Evolutionary conservation across 164 flowering plant species (phyloP), one percentile per base, ranked within the genome.

Genomic region (Tetrastigma voinierianum): DNA sequence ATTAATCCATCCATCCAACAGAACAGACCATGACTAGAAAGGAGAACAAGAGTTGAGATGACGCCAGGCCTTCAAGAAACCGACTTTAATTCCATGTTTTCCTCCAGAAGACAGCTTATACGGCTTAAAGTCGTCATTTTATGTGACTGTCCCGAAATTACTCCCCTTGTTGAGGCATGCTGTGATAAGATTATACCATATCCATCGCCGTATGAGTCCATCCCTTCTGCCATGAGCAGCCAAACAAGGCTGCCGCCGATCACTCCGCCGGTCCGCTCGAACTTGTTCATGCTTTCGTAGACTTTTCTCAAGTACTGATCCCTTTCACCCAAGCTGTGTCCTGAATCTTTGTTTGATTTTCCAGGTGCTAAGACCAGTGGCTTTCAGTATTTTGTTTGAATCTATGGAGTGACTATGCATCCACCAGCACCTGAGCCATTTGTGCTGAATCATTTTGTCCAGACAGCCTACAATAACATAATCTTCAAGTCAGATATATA

Each of bases 171-270:
- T 20, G 75, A 72, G n/a, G 10, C n/a, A 49, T 66, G 67, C 24
- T 48, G 20, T 13, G 70, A 62, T 52, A 72, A 44, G 14, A 72
- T 67, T 43, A 72, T 72, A 59, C 56, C 67, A 16, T 72, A 72
- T 2, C 75, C 75, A 62, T 72, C 75, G n/a, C 67, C 13, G 51
- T 66, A 66, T 10, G 70, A 47, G 51, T 72, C 75, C 75, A 72
- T 72, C 45, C 75, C 75, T 72, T 72, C 67, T 0, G 67, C 75
- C 66, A 72, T 9, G 12, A 72, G 5, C 25, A 67, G 75, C 75
- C 75, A 72, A 25, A 72, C 71, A 53, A 72, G 51, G 7, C 75
- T 59, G 32, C 71, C 75, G 8, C 48, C 56, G 6, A 67, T 44
- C 45, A 70, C 70, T 61, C 66, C 70, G 9, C 44, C 40, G 40